Conservation (phyloP, 2,329 filamentous ascomycete species). For the Ophiocordyceps unilateralis region DNA sequence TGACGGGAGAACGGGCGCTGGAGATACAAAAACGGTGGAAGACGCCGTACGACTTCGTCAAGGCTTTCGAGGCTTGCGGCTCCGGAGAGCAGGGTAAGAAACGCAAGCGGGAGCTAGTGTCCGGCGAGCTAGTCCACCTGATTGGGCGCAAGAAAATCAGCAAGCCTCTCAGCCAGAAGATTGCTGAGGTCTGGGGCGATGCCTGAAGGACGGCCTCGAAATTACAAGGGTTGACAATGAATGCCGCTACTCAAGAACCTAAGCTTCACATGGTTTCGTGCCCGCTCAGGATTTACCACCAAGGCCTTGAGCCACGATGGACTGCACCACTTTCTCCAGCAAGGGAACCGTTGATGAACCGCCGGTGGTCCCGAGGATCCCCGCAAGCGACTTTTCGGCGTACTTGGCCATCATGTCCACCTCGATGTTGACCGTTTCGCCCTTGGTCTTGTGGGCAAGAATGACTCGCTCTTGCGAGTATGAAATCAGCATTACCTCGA, state of each 20-base stretch:
- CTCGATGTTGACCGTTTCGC: conserved; percentile 79
- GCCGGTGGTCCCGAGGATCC: conserved; percentile 40
- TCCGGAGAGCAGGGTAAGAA: conserved; percentile 31
- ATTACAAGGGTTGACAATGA: too few relatives aligned
- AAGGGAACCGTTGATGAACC: conserved; percentile 35
- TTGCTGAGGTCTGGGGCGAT: conserved; percentile 57
- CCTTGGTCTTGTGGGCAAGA: conserved; percentile 57
- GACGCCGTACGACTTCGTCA: conserved; percentile 54
- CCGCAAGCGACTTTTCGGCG: conserved; percentile 75
- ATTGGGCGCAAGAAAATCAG: conserved; percentile 53
- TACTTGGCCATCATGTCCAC: conserved; percentile 81
- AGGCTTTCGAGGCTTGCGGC: conserved; percentile 45
- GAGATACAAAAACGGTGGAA: conserved; percentile 68
- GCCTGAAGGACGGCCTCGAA: too few relatives aligned
- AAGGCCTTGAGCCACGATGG: conserved; percentile 52
- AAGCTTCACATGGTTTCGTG: background rate
- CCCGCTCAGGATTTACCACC: conserved; percentile 9
- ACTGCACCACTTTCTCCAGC: conserved; percentile 55
- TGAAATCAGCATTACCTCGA: conserved; percentile 93
- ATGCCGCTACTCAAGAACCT: background rate
- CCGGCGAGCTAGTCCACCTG: conserved; percentile 34
- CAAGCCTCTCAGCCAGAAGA: conserved; percentile 46
- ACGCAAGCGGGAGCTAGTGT: conserved; percentile 43
- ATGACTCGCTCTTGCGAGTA: conserved; percentile 93
- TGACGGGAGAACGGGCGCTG: conserved; percentile 62